Conservation (phyloP, 2,329 filamentous ascomycete species). For the Lachnellula cervina region DNA sequence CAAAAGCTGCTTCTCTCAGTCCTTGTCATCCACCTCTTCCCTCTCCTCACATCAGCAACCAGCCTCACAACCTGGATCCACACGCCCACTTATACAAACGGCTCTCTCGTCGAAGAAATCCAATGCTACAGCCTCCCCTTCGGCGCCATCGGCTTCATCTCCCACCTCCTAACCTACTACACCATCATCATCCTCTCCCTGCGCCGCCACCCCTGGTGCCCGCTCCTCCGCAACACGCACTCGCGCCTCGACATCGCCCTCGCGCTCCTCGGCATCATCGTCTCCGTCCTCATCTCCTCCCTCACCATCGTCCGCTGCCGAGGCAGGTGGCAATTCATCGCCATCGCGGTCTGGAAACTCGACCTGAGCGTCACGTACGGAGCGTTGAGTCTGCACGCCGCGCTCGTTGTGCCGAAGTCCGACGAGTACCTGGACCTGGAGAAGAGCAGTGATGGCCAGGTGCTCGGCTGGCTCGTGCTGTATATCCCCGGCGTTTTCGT, state of each 20-base stretch:
- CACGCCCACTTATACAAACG: not conserved
- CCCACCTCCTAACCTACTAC: conserved; percentile 8
- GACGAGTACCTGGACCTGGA: not conserved
- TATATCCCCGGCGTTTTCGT: conserved; percentile 4
- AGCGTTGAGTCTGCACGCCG: conserved; percentile 1
- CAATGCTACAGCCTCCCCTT: conserved; percentile 7
- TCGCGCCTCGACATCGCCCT: conserved; percentile 2
- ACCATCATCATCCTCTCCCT: not conserved
- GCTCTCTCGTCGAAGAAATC: conserved; percentile 1
- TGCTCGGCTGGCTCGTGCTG: conserved; percentile 6
- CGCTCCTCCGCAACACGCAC: not conserved
- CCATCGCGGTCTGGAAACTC: conserved; percentile 10
- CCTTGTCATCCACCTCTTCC: not conserved
- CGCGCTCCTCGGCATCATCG: not conserved
- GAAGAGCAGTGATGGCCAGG: not conserved
- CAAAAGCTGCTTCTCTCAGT: not conserved
- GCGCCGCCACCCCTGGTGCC: not conserved
- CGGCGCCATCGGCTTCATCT: conserved; percentile 7
- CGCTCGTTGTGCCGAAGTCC: not conserved
- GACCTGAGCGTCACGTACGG: conserved; percentile 2
- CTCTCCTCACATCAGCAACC: not conserved
- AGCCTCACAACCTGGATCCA: not conserved
- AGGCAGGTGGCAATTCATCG: not conserved
- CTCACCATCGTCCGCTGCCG: conserved; percentile 5
- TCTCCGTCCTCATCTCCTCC: not conserved